A percentile compares a stretch with the other conserved stretches of the same genome.
These are phyloP conservation scores for Rubroboletus satanas DNA, from an alignment of 768 basidiomycete species.

Conservation along the genomic window DNA sequence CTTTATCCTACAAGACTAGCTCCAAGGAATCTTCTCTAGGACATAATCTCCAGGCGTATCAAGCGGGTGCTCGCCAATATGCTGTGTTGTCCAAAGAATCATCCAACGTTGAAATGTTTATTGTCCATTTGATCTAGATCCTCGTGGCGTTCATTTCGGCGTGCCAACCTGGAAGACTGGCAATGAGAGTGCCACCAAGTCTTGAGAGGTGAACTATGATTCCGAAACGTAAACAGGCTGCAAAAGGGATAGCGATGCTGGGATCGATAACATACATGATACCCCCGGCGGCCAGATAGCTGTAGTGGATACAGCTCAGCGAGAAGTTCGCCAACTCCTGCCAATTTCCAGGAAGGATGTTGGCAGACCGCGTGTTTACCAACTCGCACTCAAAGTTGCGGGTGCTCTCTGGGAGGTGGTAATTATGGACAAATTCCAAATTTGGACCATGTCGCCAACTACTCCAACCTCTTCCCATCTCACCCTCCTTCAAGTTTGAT, in stretches of 20 bases:
- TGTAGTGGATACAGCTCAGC: not conserved
- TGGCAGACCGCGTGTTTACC: not conserved
- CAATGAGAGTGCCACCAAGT: not conserved
- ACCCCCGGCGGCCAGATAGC: not conserved
- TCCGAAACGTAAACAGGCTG: not conserved
- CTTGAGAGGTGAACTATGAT: not conserved
- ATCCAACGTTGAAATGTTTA: not conserved
- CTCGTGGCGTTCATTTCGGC: constrained; percentile 8
- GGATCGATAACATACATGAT: too few relatives aligned
- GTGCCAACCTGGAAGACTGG: not conserved
- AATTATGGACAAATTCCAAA: too few relatives aligned
- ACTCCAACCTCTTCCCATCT: too few relatives aligned
- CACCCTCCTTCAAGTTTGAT: too few relatives aligned
- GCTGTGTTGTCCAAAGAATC: not conserved
- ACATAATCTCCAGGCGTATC: not conserved
- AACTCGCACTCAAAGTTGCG: not conserved
- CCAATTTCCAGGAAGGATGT: not conserved
- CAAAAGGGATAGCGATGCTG: not conserved
- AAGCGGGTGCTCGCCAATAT: not conserved
- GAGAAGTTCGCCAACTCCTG: not conserved
- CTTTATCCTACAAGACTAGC: not conserved
- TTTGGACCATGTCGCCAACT: too few relatives aligned
- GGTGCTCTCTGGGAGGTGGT: too few relatives aligned
- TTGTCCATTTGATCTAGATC: not conserved
- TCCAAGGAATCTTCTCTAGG: not conserved